Base-by-base conservation (phyloP, 192 early-diverging fungal genomes). In the Neocallimastix lanati region DNA sequence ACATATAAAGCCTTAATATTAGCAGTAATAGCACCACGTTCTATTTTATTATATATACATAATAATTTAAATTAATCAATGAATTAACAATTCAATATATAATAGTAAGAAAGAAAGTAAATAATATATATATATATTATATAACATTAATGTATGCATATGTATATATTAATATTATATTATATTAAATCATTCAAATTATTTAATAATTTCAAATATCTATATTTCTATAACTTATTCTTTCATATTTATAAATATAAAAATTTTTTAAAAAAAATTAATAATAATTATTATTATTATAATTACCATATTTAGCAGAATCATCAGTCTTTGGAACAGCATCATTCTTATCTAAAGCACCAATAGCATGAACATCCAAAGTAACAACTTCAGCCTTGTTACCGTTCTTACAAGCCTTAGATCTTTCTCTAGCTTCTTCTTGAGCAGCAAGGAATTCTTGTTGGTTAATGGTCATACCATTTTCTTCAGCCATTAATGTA, bases 401-500 rank as follows among this genome's bases (percentile, higher is more conserved):
- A 29, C 86, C 83, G 81, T 87, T 86, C 78, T 85, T 77, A 83
- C 83, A 29, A 76, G 83, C 86, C 83, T 88, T 88, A 36, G 84
- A 83, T 80, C 87, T 85, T 79, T 92, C 92, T 83, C 92, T 94
- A 30, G 96, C 92, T 77, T 86, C 88, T 81, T 90, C 86, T 84
- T 94, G 93, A 81, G 92, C 93, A 16, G 81, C 83, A 82, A 91
- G 85, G 80, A 97, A 98, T 83, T 90, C 93, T 37, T 84, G 85
- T 84, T 97, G 95, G 82, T 99, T 92, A 12, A 99, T 92, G 21
- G 79, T 79, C 77, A 98, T 85, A 14, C 92, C 94, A 83, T 91
- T 92, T 84, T 99, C 97, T 86, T 99, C 95, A n/a, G 97, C 96
- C 96, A 99, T 98, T 77, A 99, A 84, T 76, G 94, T 93, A 15